Evolutionary conservation across 1,284 basidiomycete genomes (phyloP).

Genomic region (Porogramme epimiltina): DNA sequence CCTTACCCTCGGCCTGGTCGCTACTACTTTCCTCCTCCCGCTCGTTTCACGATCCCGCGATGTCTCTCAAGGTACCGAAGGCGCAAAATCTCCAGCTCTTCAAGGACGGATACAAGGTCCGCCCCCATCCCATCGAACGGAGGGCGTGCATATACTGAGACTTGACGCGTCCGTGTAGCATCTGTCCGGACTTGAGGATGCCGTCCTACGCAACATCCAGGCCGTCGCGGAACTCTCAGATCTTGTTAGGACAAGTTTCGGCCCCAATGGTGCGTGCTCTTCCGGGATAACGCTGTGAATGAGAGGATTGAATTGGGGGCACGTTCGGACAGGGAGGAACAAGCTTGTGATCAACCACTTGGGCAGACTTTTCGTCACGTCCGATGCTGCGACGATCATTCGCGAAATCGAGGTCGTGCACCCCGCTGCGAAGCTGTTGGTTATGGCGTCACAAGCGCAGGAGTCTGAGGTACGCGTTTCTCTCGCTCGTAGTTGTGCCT

Average conservation of each 20-base stretch:
- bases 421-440: slow-evolving; percentile 95
- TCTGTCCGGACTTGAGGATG: slow-evolving; percentile 90
- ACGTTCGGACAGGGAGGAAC: slow-evolving; percentile 73
- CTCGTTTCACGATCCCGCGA: slow-evolving; percentile 33
- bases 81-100: slow-evolving; percentile 89
- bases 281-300: neutral
- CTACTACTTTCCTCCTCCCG: neutral
- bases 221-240: slow-evolving; percentile 94
- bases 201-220: slow-evolving; percentile 93
- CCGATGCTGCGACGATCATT: slow-evolving; percentile 99
- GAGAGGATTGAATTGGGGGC: neutral
- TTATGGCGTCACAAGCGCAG: slow-evolving; percentile 92
- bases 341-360: slow-evolving; percentile 97
- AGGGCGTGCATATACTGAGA: neutral
- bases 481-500: too few species aligned
- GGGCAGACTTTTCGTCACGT: slow-evolving; percentile 94
- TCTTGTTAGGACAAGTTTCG: slow-evolving; percentile 95
- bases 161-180: slow-evolving; percentile 52
- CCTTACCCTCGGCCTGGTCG: neutral
- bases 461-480: too few species aligned
- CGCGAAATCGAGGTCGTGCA: slow-evolving; percentile 98
- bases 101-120: slow-evolving; percentile 92
- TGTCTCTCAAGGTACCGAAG: slow-evolving; percentile 96
- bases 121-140: slow-evolving; percentile 19
- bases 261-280: slow-evolving; percentile 81